Conservation (phyloP, 371 early-diverging fungal genomes). For the Homolaphlyctis polyrhiza region DNA sequence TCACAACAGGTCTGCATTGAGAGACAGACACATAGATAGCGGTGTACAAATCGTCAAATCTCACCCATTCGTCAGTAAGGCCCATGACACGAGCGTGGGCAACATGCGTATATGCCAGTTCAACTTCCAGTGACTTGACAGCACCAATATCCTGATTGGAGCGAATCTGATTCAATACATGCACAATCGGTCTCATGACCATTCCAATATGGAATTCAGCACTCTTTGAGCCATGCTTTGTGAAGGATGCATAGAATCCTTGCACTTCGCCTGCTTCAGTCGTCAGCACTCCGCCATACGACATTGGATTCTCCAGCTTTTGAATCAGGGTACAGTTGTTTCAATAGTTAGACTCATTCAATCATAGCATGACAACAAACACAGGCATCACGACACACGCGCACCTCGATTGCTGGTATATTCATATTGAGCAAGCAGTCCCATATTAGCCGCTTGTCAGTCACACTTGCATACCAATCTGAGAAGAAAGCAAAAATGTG, state of each 20-base stretch:
- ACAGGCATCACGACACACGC: no score
- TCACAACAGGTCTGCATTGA: no score
- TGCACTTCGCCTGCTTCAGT: conserved; percentile 27
- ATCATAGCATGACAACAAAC: no score
- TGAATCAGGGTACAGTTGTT: no score
- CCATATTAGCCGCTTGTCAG: no score
- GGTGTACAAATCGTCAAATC: no score
- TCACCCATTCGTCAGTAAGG: conserved; percentile 31
- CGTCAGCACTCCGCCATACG: conserved; percentile 29
- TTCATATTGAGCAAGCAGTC: no score
- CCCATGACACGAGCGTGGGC: conserved; percentile 35
- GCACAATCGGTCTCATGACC: conserved; percentile 14
- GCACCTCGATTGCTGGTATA: conserved; percentile 16
- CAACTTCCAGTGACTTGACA: conserved; percentile 25
- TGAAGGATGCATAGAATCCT: conserved; percentile 26
- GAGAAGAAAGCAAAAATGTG: background rate
- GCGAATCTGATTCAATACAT: conserved; percentile 11
- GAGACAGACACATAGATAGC: no score
- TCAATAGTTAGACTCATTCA: no score
- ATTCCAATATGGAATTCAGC: conserved; percentile 35
- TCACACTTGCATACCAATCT: background rate
- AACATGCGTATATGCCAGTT: conserved; percentile 36
- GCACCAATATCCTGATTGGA: background rate
- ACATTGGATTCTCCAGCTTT: conserved; percentile 38
- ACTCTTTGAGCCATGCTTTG: conserved; percentile 26